Percentiles rank a stretch among this genome's conserved stretches.
These are phyloP conservation scores for Ramaria rubella DNA, from an alignment of 768 basidiomycete genomes.

Conservation along the genomic window DNA sequence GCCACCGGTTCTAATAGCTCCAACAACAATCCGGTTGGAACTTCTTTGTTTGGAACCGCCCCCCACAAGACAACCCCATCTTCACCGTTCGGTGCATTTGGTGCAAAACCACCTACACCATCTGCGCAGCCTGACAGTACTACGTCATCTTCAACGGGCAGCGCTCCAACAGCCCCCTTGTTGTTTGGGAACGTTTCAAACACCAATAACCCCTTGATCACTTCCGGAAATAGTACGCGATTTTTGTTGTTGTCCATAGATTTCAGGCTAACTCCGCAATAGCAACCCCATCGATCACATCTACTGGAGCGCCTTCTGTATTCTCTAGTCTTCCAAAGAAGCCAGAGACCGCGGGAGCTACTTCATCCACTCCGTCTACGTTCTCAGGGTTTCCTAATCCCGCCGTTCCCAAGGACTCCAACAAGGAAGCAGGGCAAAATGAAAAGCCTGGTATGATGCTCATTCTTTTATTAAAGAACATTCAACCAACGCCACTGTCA, in stretches of 20 bases:
- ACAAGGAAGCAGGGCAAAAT: neutral
- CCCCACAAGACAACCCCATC: neutral
- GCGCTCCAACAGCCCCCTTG: constrained; percentile 21
- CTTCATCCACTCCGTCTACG: neutral
- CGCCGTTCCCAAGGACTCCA: neutral
- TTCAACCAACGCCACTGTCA: constrained; percentile 1
- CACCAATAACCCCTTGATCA: constrained; percentile 12
- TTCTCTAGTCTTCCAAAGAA: neutral
- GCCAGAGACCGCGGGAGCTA: neutral
- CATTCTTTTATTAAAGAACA: neutral
- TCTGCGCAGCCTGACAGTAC: constrained; percentile 7
- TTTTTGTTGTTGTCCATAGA: constrained; percentile 4
- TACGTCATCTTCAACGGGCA: constrained; percentile 17
- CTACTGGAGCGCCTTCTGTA: constrained; percentile 2
- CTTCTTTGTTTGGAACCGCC: neutral
- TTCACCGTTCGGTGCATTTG: constrained; percentile 7
- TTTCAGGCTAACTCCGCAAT: neutral
- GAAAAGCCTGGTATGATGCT: neutral
- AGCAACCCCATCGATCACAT: constrained; percentile 16
- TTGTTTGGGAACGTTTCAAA: constrained; percentile 18
- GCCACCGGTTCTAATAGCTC: neutral
- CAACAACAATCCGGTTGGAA: neutral
- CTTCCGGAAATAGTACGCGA: constrained; percentile 17
- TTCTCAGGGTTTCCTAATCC: neutral
- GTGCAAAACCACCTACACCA: constrained; percentile 14